Evolutionary conservation across 2,329 filamentous ascomycete genomes (phyloP).

Genomic region (Helotiales sp.): DNA sequence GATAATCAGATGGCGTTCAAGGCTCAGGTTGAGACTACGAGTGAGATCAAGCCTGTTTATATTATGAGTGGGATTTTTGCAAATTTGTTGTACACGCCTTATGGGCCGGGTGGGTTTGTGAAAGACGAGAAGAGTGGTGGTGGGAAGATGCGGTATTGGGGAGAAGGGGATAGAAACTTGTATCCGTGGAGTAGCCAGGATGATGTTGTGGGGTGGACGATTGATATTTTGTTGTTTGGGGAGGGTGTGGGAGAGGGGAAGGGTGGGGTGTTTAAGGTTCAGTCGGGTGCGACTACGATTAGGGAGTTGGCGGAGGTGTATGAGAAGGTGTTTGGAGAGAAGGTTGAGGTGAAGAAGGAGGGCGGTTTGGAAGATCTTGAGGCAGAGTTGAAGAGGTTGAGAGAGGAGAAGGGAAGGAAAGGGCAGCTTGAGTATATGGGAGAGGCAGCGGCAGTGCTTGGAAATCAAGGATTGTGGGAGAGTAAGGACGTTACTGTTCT

Average conservation of each 20-base stretch:
- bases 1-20: constrained; percentile 37
- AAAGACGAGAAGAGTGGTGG: background rate
- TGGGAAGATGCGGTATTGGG: background rate
- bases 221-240: background rate
- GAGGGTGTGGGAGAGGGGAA: background rate
- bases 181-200: background rate
- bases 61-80: constrained; percentile 32
- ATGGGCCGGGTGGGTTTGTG: background rate
- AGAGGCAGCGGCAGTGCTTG: background rate
- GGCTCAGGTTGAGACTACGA: constrained; percentile 33
- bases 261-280: background rate
- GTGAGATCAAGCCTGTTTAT: constrained; percentile 34
- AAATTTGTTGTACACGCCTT: background rate
- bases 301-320: background rate
- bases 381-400: background rate
- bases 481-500: background rate
- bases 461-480: background rate
- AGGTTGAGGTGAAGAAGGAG: background rate
- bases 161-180: background rate
- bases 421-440: background rate
- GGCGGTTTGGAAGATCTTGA: constrained; percentile 6
- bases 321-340: background rate
- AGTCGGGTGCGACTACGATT: background rate
- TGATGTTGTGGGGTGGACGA: background rate
- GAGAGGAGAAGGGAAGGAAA: background rate